Percentiles rank a stretch among this genome's conserved stretches.
Evolutionary conservation across 345 rosid genomes (phyloP).

Genomic region (Trapa bicornis): DNA sequence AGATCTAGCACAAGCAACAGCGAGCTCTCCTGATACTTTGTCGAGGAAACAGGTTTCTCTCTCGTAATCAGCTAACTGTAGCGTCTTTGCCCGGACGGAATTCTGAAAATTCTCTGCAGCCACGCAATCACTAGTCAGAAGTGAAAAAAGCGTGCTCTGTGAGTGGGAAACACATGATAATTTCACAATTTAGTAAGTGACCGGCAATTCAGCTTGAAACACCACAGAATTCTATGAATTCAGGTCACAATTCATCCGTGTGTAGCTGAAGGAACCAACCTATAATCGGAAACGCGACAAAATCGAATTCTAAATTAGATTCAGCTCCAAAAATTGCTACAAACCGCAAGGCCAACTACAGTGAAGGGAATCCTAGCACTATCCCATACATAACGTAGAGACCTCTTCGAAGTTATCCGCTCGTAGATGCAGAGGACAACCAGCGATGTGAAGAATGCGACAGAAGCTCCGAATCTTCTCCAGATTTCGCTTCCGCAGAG

Average conservation of each 20-base stretch:
- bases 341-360: neutral
- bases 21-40: neutral
- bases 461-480: slow-evolving; percentile 20
- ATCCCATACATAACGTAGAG: slow-evolving; percentile 4
- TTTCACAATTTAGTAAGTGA: slow-evolving; percentile 1
- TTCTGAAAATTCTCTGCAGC: neutral
- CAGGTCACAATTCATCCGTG: neutral
- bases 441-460: slow-evolving; percentile 12
- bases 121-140: neutral
- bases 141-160: neutral
- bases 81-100: neutral
- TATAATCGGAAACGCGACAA: slow-evolving; percentile 21
- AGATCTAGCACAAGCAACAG: slow-evolving; percentile 6
- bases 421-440: neutral
- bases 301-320: neutral
- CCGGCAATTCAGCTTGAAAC: neutral
- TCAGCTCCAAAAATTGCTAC: slow-evolving; percentile 9
- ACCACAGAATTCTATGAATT: slow-evolving; percentile 7
- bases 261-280: slow-evolving; percentile 12
- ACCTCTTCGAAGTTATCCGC: neutral
- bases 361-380: neutral
- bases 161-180: neutral
- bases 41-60: neutral
- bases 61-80: slow-evolving; percentile 20
- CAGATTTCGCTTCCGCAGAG: slow-evolving; percentile 11